Conservation (phyloP, 2,329 filamentous ascomycete genomes). For the Colletotrichum filicis region DNA sequence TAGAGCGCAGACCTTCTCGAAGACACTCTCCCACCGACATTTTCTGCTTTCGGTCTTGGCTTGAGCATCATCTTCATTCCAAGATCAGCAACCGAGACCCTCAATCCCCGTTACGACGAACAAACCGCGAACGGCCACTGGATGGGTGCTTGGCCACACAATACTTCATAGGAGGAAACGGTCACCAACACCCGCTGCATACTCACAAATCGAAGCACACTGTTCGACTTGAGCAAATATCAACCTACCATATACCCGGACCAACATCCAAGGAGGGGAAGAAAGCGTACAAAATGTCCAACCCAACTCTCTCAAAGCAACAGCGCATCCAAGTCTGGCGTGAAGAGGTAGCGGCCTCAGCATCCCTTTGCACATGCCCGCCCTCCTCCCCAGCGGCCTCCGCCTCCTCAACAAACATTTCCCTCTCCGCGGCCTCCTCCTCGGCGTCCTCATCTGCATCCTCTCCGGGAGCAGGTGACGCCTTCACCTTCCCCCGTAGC, state of each 20-base stretch:
- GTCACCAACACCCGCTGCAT: background rate
- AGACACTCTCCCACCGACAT: background rate
- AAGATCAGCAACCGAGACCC: background rate
- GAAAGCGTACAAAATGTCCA: constrained; percentile 3
- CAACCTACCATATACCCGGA: background rate
- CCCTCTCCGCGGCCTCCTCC: constrained; percentile 38
- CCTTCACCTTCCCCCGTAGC: constrained; percentile 34
- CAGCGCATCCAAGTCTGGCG: constrained; percentile 61
- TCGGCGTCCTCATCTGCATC: constrained; percentile 37
- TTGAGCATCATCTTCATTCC: constrained; percentile 2
- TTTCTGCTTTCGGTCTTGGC: constrained; percentile 7
- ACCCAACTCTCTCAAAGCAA: constrained; percentile 18
- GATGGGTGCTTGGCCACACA: background rate
- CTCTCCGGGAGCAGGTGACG: constrained; percentile 22
- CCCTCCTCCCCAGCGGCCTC: constrained; percentile 44
- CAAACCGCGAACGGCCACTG: background rate
- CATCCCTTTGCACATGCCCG: constrained; percentile 46
- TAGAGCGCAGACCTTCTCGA: background rate
- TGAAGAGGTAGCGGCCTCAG: constrained; percentile 55
- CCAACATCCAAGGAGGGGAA: background rate
- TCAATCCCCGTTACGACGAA: background rate
- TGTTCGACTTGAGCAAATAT: background rate
- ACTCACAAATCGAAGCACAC: background rate
- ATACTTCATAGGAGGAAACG: background rate
- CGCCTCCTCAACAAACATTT: constrained; percentile 36